Conservation (phyloP, 2,329 filamentous ascomycete species). For the Fusarium setosum region DNA sequence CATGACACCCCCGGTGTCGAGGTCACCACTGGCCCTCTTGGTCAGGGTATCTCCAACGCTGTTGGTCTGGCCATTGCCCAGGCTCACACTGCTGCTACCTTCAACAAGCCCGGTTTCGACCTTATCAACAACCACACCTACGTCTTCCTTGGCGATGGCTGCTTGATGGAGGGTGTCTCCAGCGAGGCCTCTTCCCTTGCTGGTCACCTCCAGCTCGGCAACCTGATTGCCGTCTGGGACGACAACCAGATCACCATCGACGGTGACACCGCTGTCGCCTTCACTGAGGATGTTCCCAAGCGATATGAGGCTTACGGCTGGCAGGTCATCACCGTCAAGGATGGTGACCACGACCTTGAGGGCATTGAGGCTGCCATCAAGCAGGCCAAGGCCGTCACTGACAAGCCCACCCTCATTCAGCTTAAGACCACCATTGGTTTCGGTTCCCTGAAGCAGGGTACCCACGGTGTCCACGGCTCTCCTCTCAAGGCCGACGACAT, state of each 20-base stretch:
- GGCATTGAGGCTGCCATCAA: conserved; percentile 90
- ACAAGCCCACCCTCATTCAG: conserved; percentile 98
- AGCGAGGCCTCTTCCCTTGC: conserved; percentile 91
- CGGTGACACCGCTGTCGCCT: conserved; percentile 93
- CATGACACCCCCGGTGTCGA: conserved; percentile 97
- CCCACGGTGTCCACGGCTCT: conserved; percentile 94
- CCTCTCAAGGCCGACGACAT: conserved; percentile 95
- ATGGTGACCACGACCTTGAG: conserved; percentile 90
- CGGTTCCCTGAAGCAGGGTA: conserved; percentile 93
- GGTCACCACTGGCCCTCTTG: conserved; percentile 97
- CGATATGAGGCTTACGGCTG: conserved; percentile 98
- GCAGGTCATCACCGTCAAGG: conserved; percentile 85
- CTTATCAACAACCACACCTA: conserved; percentile 98
- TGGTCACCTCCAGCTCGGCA: conserved; percentile 96
- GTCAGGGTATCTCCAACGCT: conserved; percentile 96
- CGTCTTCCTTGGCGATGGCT: conserved; percentile 96
- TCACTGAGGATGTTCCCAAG: conserved; percentile 96
- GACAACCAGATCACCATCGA: conserved; percentile 98
- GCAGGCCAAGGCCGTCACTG: conserved; percentile 85
- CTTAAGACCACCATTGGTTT: conserved; percentile 97
- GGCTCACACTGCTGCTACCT: conserved; percentile 87
- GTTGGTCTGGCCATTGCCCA: conserved; percentile 98
- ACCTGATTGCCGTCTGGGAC: conserved; percentile 96
- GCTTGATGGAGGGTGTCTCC: conserved; percentile 98
- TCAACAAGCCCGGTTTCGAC: conserved; percentile 96